Percentiles rank a stretch among this genome's conserved stretches.
These are phyloP conservation scores for Vigna hirtella DNA, from an alignment of 306 rosid genomes.

Conservation along the genomic window DNA sequence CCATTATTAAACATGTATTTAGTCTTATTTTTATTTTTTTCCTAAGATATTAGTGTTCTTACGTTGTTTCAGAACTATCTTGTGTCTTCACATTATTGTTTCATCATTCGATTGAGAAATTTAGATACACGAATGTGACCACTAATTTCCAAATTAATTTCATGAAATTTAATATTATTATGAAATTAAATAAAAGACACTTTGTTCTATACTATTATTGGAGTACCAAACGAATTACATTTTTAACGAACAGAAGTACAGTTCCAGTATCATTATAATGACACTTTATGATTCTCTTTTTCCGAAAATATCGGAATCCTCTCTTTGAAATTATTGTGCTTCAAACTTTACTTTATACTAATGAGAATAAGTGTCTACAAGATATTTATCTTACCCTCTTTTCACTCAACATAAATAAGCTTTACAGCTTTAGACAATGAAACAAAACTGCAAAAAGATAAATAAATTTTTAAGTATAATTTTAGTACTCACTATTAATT, in stretches of 20 bases:
- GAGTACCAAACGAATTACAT: too few species aligned
- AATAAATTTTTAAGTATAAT: not conserved
- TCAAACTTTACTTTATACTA: not conserved
- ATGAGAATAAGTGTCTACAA: not conserved
- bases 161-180: not conserved
- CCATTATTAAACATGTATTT: too few species aligned
- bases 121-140: too few species aligned
- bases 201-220: not conserved
- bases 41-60: not conserved
- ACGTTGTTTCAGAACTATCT: too few species aligned
- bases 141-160: not conserved
- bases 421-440: not conserved
- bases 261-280: not conserved
- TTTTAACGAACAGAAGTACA: not conserved
- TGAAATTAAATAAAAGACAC: not conserved
- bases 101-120: too few species aligned
- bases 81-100: not conserved
- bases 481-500: not conserved
- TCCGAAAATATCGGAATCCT: not conserved
- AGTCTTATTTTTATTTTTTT: not conserved
- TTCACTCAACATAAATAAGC: not conserved
- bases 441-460: not conserved
- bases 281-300: not conserved
- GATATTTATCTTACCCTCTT: not conserved
- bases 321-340: not conserved